Evolutionary conservation across 495 filamentous ascomycete genomes (phyloP), one percentile per base, ranked within the genome.

Genomic region (Poronia punctata): DNA sequence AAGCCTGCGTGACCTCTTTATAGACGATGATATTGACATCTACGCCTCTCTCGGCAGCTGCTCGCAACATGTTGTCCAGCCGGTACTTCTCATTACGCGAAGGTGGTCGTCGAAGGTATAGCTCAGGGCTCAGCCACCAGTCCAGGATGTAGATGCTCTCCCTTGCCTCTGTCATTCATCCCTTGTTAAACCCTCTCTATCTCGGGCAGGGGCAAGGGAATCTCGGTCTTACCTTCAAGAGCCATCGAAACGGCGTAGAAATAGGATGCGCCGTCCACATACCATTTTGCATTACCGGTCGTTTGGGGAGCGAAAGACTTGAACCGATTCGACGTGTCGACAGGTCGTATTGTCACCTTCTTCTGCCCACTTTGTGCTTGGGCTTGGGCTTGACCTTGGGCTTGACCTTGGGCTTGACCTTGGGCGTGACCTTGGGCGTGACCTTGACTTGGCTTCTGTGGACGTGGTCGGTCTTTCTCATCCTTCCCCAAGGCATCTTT

Each of bases 91-190:
- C 78, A 62, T 92, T 84, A 50, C 76, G 73, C 8, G 82, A 75
- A 5, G 90, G 88, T 7, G 90, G 90, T 16, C 90, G 74, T 46
- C 90, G 79, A 35, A 97, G 72, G 55, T 95, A 95, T 2, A 95
- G 70, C 63, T 97, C 90, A 3, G 86, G 86, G 18, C 80, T 88
- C 38, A 95, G 62, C 88, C 88, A 95, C 88, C 87, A 95, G 59
- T 97, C 90, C 35, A 95, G 64, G 46, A 97, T 95, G 79, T 86
- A 95, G 45, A 97, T 87, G 12, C 75, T 86, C 47, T 95, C 80
- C 32, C 66, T 74, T 0, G 90, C 90, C 52, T 76, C 79, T 72
- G 32, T 27, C 22, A 17, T 22, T 22, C 2, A 7, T n/a, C 11
- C 46, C 61, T 35, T 64, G 51, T 21, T 43, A 3, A 4, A 26